Base-by-base conservation (phyloP, 441 rosid species). In the Erodium chrysanthum region DNA sequence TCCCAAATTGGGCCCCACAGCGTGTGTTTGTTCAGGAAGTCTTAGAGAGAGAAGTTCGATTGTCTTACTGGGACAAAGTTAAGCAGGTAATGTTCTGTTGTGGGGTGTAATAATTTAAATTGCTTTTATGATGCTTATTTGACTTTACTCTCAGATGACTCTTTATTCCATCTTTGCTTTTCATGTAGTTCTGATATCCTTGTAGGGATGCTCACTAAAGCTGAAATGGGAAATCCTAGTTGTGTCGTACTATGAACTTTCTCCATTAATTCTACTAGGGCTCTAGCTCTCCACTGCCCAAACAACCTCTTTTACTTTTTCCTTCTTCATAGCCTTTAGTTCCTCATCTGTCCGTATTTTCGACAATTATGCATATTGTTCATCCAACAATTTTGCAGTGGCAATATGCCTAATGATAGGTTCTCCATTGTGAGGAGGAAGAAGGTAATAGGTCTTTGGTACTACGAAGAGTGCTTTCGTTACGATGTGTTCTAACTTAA, bases 1-100 rank as follows among this genome's bases (percentile, higher is more conserved):
- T 92, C 66, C 98, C 98, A 69, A 88, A 84, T 73, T 95, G 99
- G 99, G 98, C 96, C 33, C 99, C 99, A 50, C 94, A 95, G 79
- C 97, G 96, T 29, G 95, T 86, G 29, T 95, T 95, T 84, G 99
- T 95, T 70, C 96, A 88, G 84, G 99, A 95, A 80, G 95, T 95
- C 75, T 75, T 95, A 84, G 97, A 95, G 82, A 88, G 99, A 81
- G 99, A 95, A 90, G 85, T 89, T 29, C 97, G 98, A 66, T 80
- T 95, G 64, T 95, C 99, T 66, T 95, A 95, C 77, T 95, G 99
- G 99, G 99, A 95, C 68, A 92, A 88, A 78, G 82, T 95, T 75
- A 95, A 95, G 87, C 98, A 92, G 97, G 98, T 95, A 82, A 64
- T 67, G 22, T 62, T 20, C 20, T 27, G 40, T 42, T 23, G 42